These are phyloP conservation scores for Tolypocladium amazonense DNA, from an alignment of 2,329 filamentous ascomycete genomes.

Conservation along the genomic window DNA sequence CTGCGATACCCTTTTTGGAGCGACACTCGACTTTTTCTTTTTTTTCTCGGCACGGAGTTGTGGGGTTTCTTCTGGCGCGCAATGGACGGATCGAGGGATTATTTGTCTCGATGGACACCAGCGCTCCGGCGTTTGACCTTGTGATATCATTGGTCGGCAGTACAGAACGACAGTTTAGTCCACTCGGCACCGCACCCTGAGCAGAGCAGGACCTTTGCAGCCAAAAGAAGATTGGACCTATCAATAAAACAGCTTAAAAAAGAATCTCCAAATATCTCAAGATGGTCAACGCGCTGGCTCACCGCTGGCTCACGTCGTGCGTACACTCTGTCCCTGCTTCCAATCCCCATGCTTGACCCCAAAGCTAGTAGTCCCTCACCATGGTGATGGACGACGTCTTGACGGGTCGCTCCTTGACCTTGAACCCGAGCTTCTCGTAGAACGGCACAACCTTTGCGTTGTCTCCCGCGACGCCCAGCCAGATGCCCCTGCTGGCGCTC, in stretches of 20 bases:
- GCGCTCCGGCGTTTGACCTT: not conserved
- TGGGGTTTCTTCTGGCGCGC: not conserved
- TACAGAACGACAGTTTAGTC: not conserved
- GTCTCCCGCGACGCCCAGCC: constrained; percentile 33
- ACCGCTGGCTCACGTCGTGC: not conserved
- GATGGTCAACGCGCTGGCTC: not conserved
- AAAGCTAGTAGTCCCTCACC: constrained; percentile 22
- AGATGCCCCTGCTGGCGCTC: constrained; percentile 21
- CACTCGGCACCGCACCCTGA: not conserved
- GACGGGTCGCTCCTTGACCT: constrained; percentile 22
- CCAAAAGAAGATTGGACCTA: not conserved
- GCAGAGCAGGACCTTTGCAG: not conserved
- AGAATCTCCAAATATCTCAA: not conserved
- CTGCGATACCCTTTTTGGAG: not conserved
- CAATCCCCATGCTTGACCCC: not conserved
- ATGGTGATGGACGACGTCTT: constrained; percentile 27
- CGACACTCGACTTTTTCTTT: not conserved
- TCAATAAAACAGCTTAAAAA: not conserved
- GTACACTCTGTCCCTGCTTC: not conserved
- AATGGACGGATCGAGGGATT: not conserved
- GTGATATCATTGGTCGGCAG: not conserved
- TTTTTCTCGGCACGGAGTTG: not conserved
- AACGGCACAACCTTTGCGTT: constrained; percentile 37
- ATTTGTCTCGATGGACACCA: not conserved
- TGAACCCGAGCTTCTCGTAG: constrained; percentile 36